Conservation (phyloP, 2,329 filamentous ascomycete genomes). For the Colletotrichum sp. region DNA sequence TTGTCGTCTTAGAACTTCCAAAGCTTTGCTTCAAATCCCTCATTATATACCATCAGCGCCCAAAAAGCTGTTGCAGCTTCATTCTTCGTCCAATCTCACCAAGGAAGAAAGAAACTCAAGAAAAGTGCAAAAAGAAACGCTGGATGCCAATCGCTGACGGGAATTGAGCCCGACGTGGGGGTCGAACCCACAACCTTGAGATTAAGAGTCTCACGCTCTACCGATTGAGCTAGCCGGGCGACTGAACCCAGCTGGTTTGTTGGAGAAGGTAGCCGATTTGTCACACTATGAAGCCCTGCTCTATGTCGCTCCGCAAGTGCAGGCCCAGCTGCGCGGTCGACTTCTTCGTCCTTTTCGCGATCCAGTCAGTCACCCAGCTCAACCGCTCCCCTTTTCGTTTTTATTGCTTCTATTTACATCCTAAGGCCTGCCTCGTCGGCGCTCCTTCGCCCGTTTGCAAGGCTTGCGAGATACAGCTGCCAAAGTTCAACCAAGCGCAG, state of each 20-base stretch:
- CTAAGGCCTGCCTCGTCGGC: not conserved
- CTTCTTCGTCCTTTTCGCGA: not conserved
- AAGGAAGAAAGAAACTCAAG: no score
- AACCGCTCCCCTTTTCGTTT: not conserved
- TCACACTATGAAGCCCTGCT: fast-evolving
- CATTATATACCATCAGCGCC: not conserved
- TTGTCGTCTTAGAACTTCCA: not conserved
- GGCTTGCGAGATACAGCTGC: not conserved
- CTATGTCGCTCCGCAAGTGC: no score
- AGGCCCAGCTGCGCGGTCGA: not conserved
- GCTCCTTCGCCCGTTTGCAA: not conserved
- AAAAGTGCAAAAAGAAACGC: not conserved
- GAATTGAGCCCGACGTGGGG: constrained; percentile 29
- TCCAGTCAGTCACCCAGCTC: not conserved
- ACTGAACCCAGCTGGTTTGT: not conserved
- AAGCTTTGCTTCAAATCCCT: not conserved
- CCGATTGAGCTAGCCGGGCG: constrained; percentile 47
- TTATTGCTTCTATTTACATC: not conserved
- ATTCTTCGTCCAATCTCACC: not conserved
- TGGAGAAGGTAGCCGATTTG: fast-evolving
- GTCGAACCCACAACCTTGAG: constrained; percentile 27
- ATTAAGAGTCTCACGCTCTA: constrained; percentile 76
- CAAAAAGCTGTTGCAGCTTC: not conserved
- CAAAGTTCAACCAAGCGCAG: not conserved
- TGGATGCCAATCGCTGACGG: constrained; percentile 10